These are phyloP conservation scores for Candida berthetii DNA, from an alignment of 805 yeast genomes.

Conservation along the genomic window DNA sequence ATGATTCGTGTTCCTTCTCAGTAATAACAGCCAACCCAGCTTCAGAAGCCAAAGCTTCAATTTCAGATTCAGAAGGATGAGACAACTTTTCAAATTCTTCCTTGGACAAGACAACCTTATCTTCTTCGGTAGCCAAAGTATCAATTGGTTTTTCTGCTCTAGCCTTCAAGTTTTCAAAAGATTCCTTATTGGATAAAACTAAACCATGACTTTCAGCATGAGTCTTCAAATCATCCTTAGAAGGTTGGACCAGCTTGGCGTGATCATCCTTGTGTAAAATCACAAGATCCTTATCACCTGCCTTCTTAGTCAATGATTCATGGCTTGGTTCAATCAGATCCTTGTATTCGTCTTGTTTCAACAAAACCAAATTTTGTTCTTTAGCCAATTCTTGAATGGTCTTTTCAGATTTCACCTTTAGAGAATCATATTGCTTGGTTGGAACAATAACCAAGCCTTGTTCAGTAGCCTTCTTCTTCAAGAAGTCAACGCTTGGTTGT, in stretches of 20 bases:
- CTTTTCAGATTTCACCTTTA: slow-evolving; percentile 4
- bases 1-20: slow-evolving; percentile 8
- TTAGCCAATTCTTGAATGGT: slow-evolving; percentile 10
- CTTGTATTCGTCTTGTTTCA: slow-evolving; percentile 1
- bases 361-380: not conserved
- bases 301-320: not conserved
- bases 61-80: slow-evolving; percentile 4
- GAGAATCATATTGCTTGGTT: slow-evolving; percentile 4
- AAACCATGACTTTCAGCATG: slow-evolving; percentile 5
- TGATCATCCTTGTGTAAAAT: not conserved
- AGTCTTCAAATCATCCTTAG: not conserved
- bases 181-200: slow-evolving; percentile 7
- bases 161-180: slow-evolving; percentile 3
- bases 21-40: slow-evolving; percentile 9
- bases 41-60: slow-evolving; percentile 6
- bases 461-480: slow-evolving; percentile 14
- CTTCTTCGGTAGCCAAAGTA: slow-evolving; percentile 16
- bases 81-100: slow-evolving; percentile 5
- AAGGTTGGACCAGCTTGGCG: not conserved
- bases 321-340: not conserved
- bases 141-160: slow-evolving; percentile 9
- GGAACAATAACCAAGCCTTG: slow-evolving; percentile 7
- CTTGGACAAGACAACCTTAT: slow-evolving; percentile 13
- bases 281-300: not conserved
- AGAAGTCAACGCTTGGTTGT: slow-evolving; percentile 7